These are phyloP conservation scores for Raffaelea ambrosiae DNA, from an alignment of 2,329 filamentous ascomycete genomes.

Conservation along the genomic window DNA sequence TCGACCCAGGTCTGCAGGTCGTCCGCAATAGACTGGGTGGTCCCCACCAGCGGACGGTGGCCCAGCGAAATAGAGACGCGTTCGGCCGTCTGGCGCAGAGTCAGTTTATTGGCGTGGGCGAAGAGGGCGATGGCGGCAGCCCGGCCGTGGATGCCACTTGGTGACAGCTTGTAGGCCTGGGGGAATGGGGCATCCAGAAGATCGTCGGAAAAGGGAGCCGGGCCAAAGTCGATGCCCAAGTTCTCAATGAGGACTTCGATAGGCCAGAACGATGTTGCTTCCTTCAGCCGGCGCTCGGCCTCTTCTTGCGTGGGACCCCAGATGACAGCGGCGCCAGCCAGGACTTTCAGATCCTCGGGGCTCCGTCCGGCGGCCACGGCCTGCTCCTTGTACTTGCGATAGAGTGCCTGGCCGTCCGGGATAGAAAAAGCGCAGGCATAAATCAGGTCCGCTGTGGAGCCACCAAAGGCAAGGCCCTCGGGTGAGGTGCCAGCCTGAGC, in stretches of 20 bases:
- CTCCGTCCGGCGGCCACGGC: slow-evolving; percentile 3
- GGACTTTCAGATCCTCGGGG: slow-evolving; percentile 2
- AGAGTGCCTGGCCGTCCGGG: slow-evolving; percentile 6
- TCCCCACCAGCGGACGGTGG: slow-evolving; percentile 6
- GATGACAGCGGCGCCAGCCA: slow-evolving; percentile 4
- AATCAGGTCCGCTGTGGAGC: slow-evolving; percentile 3
- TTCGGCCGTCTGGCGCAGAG: slow-evolving; percentile 6
- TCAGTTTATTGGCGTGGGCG: slow-evolving; percentile 1
- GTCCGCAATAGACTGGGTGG: slow-evolving; percentile 5
- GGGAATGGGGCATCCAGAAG: slow-evolving; percentile 3
- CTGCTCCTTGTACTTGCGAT: slow-evolving; percentile 4
- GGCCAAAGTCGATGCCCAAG: slow-evolving; percentile 5
- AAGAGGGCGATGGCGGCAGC: slow-evolving; percentile 4
- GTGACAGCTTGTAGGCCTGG: background rate
- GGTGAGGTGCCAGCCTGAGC: slow-evolving; percentile 8
- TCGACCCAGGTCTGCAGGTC: slow-evolving; percentile 6
- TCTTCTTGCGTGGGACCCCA: slow-evolving; percentile 5
- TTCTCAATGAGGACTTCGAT: slow-evolving; percentile 3
- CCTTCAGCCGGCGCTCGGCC: background rate
- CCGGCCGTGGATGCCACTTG: background rate
- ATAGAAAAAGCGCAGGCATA: slow-evolving; percentile 10
- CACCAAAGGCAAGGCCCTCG: background rate
- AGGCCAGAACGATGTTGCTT: slow-evolving; percentile 2
- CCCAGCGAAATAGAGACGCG: slow-evolving; percentile 5
- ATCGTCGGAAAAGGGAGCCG: background rate